Evolutionary conservation across 805 yeast species (phyloP).

Genomic region (Starmerella powellii): DNA sequence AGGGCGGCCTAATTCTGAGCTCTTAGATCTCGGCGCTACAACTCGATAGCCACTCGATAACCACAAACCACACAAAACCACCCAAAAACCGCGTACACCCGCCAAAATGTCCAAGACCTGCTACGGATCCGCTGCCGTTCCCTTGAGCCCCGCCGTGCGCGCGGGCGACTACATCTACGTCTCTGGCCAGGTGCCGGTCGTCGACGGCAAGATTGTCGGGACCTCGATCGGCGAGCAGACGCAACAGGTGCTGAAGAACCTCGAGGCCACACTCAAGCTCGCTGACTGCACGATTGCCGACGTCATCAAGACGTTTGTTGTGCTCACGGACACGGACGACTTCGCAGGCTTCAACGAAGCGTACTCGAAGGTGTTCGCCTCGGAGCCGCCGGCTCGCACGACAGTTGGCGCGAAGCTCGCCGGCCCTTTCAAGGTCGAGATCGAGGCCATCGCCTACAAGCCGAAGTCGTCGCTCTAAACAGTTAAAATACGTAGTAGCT

Average conservation of each 20-base stretch:
- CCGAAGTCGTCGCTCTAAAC: conserved; percentile 4
- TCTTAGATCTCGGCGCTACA: too few relatives aligned
- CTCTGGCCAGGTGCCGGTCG: conserved; percentile 18
- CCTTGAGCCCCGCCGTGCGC: conserved; percentile 19
- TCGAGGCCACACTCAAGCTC: conserved; percentile 12
- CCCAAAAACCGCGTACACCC: too few relatives aligned
- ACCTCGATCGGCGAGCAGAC: conserved; percentile 17
- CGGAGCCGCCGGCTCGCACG: conserved; percentile 19
- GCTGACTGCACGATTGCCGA: conserved; percentile 13
- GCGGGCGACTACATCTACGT: conserved; percentile 17
- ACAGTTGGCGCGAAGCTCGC: conserved; percentile 17
- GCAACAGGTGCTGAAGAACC: conserved; percentile 8
- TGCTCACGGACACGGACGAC: conserved; percentile 11
- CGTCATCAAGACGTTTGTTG: conserved; percentile 14
- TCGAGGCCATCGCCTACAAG: conserved; percentile 19
- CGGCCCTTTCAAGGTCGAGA: conserved; percentile 15
- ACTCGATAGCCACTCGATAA: too few relatives aligned
- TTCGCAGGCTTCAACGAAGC: conserved; percentile 16
- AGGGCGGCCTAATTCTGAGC: too few relatives aligned
- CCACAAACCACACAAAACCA: too few relatives aligned
- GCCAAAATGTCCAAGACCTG: conserved; percentile 10
- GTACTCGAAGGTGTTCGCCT: conserved; percentile 13
- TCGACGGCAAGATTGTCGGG: conserved; percentile 17
- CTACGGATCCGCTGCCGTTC: conserved; percentile 15
- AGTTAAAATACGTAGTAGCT: neutral